These are phyloP conservation scores for Botrytis hyacinthi DNA, from an alignment of 2,329 filamentous ascomycete genomes.

Conservation along the genomic window DNA sequence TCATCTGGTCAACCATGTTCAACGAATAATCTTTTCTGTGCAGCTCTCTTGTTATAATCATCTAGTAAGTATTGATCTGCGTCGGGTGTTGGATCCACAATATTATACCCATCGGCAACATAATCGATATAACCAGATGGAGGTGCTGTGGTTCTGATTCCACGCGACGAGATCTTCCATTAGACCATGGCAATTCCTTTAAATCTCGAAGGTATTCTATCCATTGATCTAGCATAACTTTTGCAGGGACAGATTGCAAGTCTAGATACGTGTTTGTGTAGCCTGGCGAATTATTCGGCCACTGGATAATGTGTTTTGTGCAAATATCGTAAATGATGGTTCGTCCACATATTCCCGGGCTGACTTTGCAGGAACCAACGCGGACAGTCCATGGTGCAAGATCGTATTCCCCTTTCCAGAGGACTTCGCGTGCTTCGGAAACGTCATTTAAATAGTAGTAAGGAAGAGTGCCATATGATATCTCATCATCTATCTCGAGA, in stretches of 20 bases:
- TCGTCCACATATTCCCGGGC: not conserved
- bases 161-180: not conserved
- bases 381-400: conserved; percentile 1
- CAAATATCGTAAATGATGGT: conserved; percentile 7
- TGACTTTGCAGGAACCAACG: conserved; percentile 5
- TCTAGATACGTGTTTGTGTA: conserved; percentile 10
- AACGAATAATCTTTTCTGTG: not conserved
- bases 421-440: conserved; percentile 1
- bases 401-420: conserved; percentile 12
- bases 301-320: not conserved
- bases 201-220: not conserved
- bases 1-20: not conserved
- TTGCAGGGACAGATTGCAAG: not conserved
- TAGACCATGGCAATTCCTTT: not conserved
- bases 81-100: conserved; percentile 5
- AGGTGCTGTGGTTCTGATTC: not conserved
- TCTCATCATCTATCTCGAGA: not conserved
- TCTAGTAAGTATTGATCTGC: not conserved
- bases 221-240: conserved; percentile 12
- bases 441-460: not conserved
- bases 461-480: conserved; percentile 1
- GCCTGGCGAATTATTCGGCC: conserved; percentile 2
- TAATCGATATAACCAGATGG: conserved; percentile 12
- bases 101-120: not conserved
- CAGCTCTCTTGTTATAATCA: not conserved